These are phyloP conservation scores for Eucommia ulmoides DNA, from an alignment of 257 asterid genomes.

Conservation along the genomic window DNA sequence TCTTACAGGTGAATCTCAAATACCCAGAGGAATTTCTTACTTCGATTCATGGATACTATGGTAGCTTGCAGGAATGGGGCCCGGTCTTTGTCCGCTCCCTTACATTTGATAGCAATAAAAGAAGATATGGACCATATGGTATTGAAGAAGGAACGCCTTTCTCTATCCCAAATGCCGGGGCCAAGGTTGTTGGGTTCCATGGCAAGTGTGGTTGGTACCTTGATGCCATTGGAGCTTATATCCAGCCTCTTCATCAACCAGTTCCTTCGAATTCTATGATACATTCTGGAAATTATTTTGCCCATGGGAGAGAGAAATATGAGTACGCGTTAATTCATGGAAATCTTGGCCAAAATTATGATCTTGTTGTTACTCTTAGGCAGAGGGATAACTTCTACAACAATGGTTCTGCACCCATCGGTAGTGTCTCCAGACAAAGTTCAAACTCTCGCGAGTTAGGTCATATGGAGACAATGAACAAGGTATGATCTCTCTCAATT, in stretches of 20 bases:
- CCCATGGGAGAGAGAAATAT: constrained; percentile 15
- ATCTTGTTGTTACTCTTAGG: constrained; percentile 50
- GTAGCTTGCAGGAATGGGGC: constrained; percentile 47
- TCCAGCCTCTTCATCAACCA: constrained; percentile 32
- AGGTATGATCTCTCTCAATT: no score
- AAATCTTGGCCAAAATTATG: constrained; percentile 37
- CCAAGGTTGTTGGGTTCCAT: constrained; percentile 63
- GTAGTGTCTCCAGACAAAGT: constrained; percentile 9
- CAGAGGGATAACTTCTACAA: constrained; percentile 21
- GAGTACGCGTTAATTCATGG: constrained; percentile 61
- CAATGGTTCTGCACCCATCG: not conserved
- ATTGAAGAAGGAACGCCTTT: constrained; percentile 49
- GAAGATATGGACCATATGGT: constrained; percentile 59
- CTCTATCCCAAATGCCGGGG: constrained; percentile 31
- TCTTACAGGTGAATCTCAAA: constrained; percentile 41
- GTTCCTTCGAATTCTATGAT: constrained; percentile 11
- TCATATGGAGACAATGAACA: constrained; percentile 20
- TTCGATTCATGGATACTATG: constrained; percentile 52
- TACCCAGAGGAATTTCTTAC: constrained; percentile 63
- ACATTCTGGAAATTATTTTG: constrained; percentile 18
- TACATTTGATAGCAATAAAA: constrained; percentile 49
- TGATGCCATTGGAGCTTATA: constrained; percentile 55
- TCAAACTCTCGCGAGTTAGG: constrained; percentile 18
- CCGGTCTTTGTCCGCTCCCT: constrained; percentile 42
- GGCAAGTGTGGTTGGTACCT: constrained; percentile 64